Evolutionary conservation across 2,329 filamentous ascomycete genomes (phyloP).

Genomic region (Dothidotthia symphoricarpi): DNA sequence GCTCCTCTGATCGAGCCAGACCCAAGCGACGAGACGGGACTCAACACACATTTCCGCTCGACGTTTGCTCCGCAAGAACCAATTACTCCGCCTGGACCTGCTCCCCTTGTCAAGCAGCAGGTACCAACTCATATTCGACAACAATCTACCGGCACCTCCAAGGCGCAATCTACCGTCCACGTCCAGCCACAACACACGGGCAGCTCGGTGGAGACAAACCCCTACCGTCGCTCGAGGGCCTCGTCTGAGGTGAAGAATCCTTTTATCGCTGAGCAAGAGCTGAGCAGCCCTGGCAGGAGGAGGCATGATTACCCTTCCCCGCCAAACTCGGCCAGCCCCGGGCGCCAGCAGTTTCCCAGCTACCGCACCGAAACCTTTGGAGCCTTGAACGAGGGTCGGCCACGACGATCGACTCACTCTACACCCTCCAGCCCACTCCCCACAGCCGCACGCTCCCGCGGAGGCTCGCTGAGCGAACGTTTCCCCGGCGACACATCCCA

Average conservation of each 20-base stretch:
- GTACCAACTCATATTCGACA: constrained; percentile 15
- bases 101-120: constrained; percentile 22
- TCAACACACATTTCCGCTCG: constrained; percentile 57
- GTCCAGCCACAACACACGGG: constrained; percentile 37
- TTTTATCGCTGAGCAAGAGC: constrained; percentile 15
- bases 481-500: constrained; percentile 65
- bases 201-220: constrained; percentile 45
- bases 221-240: constrained; percentile 42
- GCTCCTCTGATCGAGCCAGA: constrained; percentile 68
- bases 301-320: constrained; percentile 50
- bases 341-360: constrained; percentile 39
- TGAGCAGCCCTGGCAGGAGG: constrained; percentile 21
- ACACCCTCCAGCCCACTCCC: constrained; percentile 24
- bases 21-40: constrained; percentile 65
- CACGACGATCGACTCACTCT: constrained; percentile 37
- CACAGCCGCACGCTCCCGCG: constrained; percentile 34
- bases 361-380: constrained; percentile 36
- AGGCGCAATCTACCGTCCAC: constrained; percentile 23
- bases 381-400: constrained; percentile 28
- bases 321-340: constrained; percentile 56
- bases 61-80: constrained; percentile 43
- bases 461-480: constrained; percentile 57
- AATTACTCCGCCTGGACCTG: constrained; percentile 33
- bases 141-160: constrained; percentile 22
- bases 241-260: constrained; percentile 31